A percentile compares a stretch with the other conserved stretches of the same genome.
phyloP scores from a whole-genome alignment of 192 early-diverging fungal genomes.

The Backusella westeae region DNA sequence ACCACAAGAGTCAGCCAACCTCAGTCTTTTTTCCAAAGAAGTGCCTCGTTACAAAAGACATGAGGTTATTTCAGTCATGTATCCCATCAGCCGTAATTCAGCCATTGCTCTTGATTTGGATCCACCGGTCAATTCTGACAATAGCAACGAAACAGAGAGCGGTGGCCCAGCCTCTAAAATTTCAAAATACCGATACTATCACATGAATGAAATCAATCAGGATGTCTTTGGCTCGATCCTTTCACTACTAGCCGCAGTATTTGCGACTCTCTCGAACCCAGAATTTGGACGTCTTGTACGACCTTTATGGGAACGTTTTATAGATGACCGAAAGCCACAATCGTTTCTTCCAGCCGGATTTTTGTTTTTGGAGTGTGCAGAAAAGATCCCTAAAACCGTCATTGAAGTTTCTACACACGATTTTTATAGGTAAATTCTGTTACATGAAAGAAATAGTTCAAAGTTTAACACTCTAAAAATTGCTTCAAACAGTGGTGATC shows the following conservation, averaged over 20 bases:
- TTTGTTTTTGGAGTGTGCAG: constrained; percentile 56
- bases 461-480: background rate
- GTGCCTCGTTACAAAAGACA: constrained; percentile 18
- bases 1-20: background rate
- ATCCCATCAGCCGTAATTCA: constrained; percentile 7
- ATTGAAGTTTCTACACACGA: constrained; percentile 42
- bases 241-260: constrained; percentile 49
- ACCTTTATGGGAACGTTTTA: constrained; percentile 50
- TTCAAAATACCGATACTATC: constrained; percentile 29
- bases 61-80: background rate
- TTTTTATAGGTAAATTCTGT: constrained; percentile 42
- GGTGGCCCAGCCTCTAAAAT: constrained; percentile 10
- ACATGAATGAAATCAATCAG: constrained; percentile 39
- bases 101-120: background rate
- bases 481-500: constrained; percentile 31
- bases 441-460: background rate
- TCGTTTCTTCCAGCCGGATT: constrained; percentile 46
- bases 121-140: constrained; percentile 2
- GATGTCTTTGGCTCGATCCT: constrained; percentile 45
- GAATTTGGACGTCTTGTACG: constrained; percentile 40
- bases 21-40: background rate
- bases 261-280: constrained; percentile 37
- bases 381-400: constrained; percentile 43
- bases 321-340: constrained; percentile 42
- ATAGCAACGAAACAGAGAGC: background rate